Evolutionary conservation across 2,329 filamentous ascomycete genomes (phyloP).

Genomic region (Gremmenia infestans): DNA sequence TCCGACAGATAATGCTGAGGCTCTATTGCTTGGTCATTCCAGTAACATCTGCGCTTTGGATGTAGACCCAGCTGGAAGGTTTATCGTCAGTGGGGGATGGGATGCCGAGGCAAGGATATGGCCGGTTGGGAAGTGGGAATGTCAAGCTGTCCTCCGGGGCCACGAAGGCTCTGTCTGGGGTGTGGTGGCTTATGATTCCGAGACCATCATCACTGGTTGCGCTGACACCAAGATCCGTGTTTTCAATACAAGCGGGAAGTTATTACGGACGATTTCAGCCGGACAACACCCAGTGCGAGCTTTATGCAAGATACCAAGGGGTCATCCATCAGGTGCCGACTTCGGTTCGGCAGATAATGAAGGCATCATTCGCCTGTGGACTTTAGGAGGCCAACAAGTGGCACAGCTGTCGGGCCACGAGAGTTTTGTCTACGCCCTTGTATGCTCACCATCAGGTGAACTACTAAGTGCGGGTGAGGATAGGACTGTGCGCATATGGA

Average conservation of each 20-base stretch:
- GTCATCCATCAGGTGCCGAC: slow-evolving; percentile 78
- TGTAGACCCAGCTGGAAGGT: slow-evolving; percentile 64
- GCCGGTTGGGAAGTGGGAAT: slow-evolving; percentile 81
- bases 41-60: slow-evolving; percentile 87
- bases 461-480: slow-evolving; percentile 91
- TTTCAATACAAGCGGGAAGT: slow-evolving; percentile 62
- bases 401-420: slow-evolving; percentile 82
- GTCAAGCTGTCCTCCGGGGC: slow-evolving; percentile 63
- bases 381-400: slow-evolving; percentile 68
- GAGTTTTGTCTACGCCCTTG: slow-evolving; percentile 87
- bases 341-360: slow-evolving; percentile 95
- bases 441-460: slow-evolving; percentile 74
- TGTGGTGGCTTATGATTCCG: slow-evolving; percentile 76
- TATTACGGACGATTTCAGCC: slow-evolving; percentile 60
- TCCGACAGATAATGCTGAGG: slow-evolving; percentile 73
- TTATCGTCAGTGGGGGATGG: slow-evolving; percentile 90
- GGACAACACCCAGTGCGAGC: slow-evolving; percentile 82
- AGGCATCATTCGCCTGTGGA: slow-evolving; percentile 83
- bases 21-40: slow-evolving; percentile 78
- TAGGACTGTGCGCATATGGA: slow-evolving; percentile 88
- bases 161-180: slow-evolving; percentile 85
- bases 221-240: slow-evolving; percentile 87
- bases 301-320: slow-evolving; percentile 72
- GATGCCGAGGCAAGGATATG: slow-evolving; percentile 84
- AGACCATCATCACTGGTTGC: slow-evolving; percentile 82